phyloP scores from a whole-genome alignment of 306 rosid species.

The Pyrus communis region DNA sequence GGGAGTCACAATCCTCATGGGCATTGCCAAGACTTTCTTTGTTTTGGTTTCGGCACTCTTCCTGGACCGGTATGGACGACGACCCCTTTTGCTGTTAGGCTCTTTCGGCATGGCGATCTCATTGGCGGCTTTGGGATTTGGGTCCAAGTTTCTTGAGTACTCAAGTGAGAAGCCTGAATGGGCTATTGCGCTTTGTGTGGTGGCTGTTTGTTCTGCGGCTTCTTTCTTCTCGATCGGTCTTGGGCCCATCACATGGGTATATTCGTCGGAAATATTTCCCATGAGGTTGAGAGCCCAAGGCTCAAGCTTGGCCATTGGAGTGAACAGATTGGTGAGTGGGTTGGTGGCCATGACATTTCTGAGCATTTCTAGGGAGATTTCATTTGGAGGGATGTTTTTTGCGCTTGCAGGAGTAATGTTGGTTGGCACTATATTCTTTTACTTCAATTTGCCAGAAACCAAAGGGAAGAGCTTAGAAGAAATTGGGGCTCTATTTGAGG shows the following conservation, averaged over 20 bases:
- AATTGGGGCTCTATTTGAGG: conserved; percentile 33
- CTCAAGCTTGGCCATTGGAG: conserved; percentile 62
- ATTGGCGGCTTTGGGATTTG: conserved; percentile 47
- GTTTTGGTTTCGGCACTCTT: conserved; percentile 50
- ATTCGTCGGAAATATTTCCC: conserved; percentile 70
- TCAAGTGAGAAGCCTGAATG: conserved; percentile 34
- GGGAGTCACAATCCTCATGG: conserved; percentile 65
- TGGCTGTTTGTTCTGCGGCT: conserved; percentile 49
- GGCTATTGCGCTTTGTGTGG: conserved; percentile 45
- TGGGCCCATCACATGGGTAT: conserved; percentile 80
- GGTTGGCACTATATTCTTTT: conserved; percentile 38
- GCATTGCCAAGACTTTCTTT: conserved; percentile 46
- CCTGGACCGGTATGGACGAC: conserved; percentile 57
- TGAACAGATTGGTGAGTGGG: conserved; percentile 67
- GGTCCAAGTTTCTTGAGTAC: conserved; percentile 34
- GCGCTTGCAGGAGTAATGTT: conserved; percentile 50
- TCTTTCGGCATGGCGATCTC: conserved; percentile 58
- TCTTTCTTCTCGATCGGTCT: conserved; percentile 78
- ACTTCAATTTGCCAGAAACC: conserved; percentile 45
- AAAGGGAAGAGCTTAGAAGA: conserved; percentile 40
- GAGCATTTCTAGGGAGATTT: conserved; percentile 40
- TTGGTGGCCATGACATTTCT: conserved; percentile 66
- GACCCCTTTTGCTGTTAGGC: conserved; percentile 65
- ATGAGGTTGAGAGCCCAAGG: conserved; percentile 64
- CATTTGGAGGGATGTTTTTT: conserved; percentile 55